Conservation (phyloP, 176 grass and related monocot genomes). For the Phyllostachys edulis region DNA sequence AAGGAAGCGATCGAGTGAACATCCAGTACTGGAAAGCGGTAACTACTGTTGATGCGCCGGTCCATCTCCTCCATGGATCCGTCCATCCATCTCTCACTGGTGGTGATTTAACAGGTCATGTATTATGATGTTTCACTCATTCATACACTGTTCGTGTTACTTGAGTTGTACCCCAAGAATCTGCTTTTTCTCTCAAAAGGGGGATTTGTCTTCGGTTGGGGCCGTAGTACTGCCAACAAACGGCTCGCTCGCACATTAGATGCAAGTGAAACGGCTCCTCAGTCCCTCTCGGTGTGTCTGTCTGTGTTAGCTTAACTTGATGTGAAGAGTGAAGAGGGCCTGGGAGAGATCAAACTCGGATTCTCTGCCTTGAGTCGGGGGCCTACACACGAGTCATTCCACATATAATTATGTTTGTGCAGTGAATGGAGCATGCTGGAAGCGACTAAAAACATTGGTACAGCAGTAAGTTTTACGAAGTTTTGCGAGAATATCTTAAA, state of each 20-base stretch:
- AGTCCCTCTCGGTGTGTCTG: too few species aligned
- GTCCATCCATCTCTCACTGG: neutral
- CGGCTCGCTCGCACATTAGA: neutral
- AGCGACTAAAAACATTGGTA: too few species aligned
- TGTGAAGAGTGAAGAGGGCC: neutral
- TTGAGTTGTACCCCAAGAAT: slow-evolving; percentile 34
- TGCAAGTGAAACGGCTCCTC: neutral
- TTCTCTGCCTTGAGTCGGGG: neutral
- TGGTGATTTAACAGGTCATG: slow-evolving; percentile 20
- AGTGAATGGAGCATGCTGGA: neutral
- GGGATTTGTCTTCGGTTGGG: neutral
- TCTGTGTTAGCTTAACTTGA: neutral
- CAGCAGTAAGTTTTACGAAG: too few species aligned
- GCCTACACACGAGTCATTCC: neutral
- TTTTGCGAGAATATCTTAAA: too few species aligned
- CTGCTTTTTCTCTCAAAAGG: neutral
- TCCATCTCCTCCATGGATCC: neutral
- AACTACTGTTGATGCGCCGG: neutral
- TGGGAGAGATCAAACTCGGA: neutral
- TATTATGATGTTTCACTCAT: neutral
- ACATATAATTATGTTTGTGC: neutral
- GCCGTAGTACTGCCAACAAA: neutral
- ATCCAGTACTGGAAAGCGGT: neutral
- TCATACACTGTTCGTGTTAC: neutral
- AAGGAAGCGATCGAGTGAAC: neutral